Evolutionary conservation across 345 rosid species (phyloP), one percentile per base, ranked within the genome.

Genomic region (Linum lewisii): DNA sequence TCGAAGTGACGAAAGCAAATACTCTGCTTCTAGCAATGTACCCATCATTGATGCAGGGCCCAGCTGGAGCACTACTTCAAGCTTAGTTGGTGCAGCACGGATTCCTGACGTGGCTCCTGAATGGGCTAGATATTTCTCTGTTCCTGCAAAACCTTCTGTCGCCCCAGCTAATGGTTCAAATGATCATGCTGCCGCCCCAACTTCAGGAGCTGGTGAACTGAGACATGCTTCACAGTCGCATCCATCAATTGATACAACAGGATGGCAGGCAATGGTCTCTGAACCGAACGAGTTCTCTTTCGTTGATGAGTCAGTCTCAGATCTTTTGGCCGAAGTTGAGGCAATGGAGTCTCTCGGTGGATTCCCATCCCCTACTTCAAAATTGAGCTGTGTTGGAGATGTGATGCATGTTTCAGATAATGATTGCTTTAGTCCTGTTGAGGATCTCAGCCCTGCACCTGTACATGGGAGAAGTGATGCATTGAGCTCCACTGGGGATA

Each of bases 251-350:
- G 78, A 81, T 65, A 59, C 84, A 60, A 69, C 82, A 66, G 67
- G 67, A 70, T 92, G 98, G 96, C 88, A 80, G 71, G 69, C 86
- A 60, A 78, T 84, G 25, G 76, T 81, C 57, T 63, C 90, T 24
- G 95, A 80, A 63, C 81, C 87, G 1, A 75, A 76, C 47, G 97
- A 85, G 49, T 85, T 75, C 61, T 52, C 87, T 47, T 69, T 80
- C 54, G 84, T 65, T 47, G 97, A 89, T 74, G 99, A 93, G 69
- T 93, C 99, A 18, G 97, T 93, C 75, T 93, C 99, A 54, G 99
- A 93, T 74, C 85, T 93, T 53, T 73, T 93, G 79, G 99, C 99
- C n/a, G 97, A 89, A 74, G 95, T 89, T 63, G 99, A 93, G 81
- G 99, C 99, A 13, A 89, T 89, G 97, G 97, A 89, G 69, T 82